Evolutionary conservation across 2,329 filamentous ascomycete species (phyloP).

Genomic region (Davidsoniella virescens): DNA sequence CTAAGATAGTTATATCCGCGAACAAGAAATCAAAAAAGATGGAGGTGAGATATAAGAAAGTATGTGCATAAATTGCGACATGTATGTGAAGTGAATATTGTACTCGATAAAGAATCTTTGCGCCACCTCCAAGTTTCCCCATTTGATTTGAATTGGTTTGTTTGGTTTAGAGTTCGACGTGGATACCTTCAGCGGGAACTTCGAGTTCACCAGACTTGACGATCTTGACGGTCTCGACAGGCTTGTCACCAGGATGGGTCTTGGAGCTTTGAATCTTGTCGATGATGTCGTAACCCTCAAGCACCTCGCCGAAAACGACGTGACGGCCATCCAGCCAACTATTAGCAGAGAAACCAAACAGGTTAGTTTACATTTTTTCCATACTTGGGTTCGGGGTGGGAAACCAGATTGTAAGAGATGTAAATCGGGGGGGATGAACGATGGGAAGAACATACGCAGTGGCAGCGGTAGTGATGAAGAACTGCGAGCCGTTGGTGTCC

Average conservation of each 20-base stretch:
- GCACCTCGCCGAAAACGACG: slow-evolving; percentile 78
- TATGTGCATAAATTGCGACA: not conserved
- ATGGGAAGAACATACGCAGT: slow-evolving; percentile 40
- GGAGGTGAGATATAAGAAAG: not conserved
- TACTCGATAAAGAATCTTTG: not conserved
- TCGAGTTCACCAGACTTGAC: slow-evolving; percentile 69
- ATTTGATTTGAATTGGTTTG: not conserved
- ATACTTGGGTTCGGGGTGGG: not conserved
- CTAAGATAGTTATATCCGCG: too few species aligned
- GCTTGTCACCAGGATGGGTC: slow-evolving; percentile 53
- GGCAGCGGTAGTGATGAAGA: slow-evolving; percentile 76
- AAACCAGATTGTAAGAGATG: not conserved
- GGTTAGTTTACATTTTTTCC: not conserved
- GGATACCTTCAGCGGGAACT: slow-evolving; percentile 82
- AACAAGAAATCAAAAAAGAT: not conserved
- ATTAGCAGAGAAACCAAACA: slow-evolving; percentile 11
- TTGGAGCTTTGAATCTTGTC: slow-evolving; percentile 59
- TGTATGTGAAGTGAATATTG: not conserved
- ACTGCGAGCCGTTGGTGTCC: slow-evolving; percentile 79
- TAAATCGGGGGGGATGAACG: not conserved
- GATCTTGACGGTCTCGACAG: slow-evolving; percentile 54
- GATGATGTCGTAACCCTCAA: slow-evolving; percentile 71
- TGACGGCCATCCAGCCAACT: slow-evolving; percentile 73
- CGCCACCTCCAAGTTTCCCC: not conserved
- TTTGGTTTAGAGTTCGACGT: slow-evolving; percentile 59